Percentiles rank a stretch among this genome's conserved stretches.
phyloP scores from a whole-genome alignment of 75 land plant genomes.

The Sequoia sempervirens region DNA sequence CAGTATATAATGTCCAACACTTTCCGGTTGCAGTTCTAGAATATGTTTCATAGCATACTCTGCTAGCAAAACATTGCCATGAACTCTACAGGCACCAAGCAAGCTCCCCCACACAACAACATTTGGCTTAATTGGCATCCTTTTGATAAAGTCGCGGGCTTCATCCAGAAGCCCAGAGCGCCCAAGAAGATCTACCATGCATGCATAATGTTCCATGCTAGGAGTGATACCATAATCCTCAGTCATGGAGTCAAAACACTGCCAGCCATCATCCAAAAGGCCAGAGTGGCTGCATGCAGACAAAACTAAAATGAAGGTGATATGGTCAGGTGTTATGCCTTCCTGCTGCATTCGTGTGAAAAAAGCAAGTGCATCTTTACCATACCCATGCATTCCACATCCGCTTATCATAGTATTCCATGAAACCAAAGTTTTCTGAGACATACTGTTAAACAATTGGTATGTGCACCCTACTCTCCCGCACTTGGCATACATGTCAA shows the following conservation, averaged over 20 bases:
- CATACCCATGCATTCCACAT: constrained; percentile 30
- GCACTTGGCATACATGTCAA: constrained; percentile 37
- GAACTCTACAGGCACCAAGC: constrained; percentile 34
- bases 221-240: constrained; percentile 12
- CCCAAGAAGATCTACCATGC: constrained; percentile 39
- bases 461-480: constrained; percentile 20
- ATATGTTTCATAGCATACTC: constrained; percentile 20
- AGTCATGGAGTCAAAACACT: constrained; percentile 21
- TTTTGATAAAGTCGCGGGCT: constrained; percentile 20
- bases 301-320: constrained; percentile 28
- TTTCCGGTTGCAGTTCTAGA: constrained; percentile 20
- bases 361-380: constrained; percentile 15
- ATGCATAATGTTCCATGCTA: constrained; percentile 27
- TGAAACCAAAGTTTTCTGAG: constrained; percentile 11
- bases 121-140: constrained; percentile 13
- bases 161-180: constrained; percentile 28
- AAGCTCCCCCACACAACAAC: constrained; percentile 15
- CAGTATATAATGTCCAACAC: constrained; percentile 17
- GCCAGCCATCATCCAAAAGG: constrained; percentile 20
- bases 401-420: constrained; percentile 44
- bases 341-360: constrained; percentile 25
- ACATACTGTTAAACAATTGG: constrained; percentile 23
- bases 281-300: constrained; percentile 36
- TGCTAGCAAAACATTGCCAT: constrained; percentile 15
- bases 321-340: constrained; percentile 18